Evolutionary conservation across 371 early-diverging fungal genomes (phyloP).

Genomic region (Nematocida sp.): DNA sequence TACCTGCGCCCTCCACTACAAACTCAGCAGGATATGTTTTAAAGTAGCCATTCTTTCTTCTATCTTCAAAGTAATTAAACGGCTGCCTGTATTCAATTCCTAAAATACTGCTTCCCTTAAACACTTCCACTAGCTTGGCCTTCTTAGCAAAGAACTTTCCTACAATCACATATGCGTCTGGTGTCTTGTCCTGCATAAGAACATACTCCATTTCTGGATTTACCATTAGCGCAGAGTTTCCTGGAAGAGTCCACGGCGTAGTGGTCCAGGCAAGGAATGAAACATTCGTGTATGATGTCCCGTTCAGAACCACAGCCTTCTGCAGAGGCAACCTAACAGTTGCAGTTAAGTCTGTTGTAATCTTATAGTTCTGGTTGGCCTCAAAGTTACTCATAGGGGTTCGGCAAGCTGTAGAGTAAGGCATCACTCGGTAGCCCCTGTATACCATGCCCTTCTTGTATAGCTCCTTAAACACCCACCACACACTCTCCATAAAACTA

Average conservation of each 20-base stretch:
- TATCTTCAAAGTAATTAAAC: conserved; percentile 78
- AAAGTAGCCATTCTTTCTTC: conserved; percentile 75
- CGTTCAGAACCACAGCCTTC: conserved; percentile 72
- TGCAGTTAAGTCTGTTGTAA: conserved; percentile 89
- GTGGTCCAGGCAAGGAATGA: conserved; percentile 96
- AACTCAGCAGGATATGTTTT: conserved; percentile 81
- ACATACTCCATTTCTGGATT: conserved; percentile 87
- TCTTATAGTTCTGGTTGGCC: conserved; percentile 96
- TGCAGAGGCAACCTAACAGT: conserved; percentile 85
- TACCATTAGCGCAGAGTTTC: conserved; percentile 87
- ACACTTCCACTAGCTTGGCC: conserved; percentile 77
- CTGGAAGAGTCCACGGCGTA: conserved; percentile 99
- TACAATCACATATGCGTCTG: conserved; percentile 61
- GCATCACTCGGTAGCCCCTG: conserved; percentile 94
- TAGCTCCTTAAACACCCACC: conserved; percentile 98
- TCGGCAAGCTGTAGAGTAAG: conserved; percentile 89
- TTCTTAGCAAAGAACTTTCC: conserved; percentile 43
- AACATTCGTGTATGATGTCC: conserved; percentile 73
- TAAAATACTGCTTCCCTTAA: conserved; percentile 79
- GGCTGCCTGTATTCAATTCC: conserved; percentile 85
- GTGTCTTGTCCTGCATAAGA: conserved; percentile 78
- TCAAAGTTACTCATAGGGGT: conserved; percentile 99
- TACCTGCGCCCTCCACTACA: conserved; percentile 91
- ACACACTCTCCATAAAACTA: conserved; percentile 92
- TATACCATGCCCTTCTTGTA: conserved; percentile 92